phyloP scores from a whole-genome alignment of 176 grass and related monocot genomes.

The Eleusine coracana region DNA sequence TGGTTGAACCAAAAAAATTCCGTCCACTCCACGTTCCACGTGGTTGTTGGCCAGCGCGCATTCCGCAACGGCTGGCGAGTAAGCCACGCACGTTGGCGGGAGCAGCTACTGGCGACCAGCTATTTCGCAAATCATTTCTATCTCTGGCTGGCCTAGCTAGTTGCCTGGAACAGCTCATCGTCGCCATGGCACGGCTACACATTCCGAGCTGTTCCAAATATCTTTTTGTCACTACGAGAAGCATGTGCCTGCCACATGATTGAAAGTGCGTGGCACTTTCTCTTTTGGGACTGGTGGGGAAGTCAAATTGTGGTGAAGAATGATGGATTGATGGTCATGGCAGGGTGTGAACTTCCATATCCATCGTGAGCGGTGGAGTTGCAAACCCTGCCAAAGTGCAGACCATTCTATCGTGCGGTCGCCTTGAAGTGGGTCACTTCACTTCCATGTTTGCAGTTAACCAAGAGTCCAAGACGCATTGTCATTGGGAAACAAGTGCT shows the following conservation, averaged over 20 bases:
- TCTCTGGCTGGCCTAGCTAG: neutral
- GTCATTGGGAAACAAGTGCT: neutral
- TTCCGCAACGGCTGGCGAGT: neutral
- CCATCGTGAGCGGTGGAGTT: neutral
- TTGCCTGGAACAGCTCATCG: conserved; percentile 5
- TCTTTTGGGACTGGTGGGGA: neutral
- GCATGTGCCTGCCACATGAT: neutral
- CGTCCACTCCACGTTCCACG: conserved; percentile 20
- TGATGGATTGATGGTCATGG: neutral
- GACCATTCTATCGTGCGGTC: neutral
- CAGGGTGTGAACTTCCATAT: neutral
- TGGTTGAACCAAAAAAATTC: neutral
- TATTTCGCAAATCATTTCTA: neutral
- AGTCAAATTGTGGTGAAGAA: conserved; percentile 25
- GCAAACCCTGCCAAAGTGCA: neutral
- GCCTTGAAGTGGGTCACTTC: neutral
- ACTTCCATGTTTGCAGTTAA: neutral
- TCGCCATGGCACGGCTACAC: neutral
- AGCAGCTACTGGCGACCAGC: neutral
- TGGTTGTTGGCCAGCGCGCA: conserved; percentile 21
- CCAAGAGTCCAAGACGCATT: neutral
- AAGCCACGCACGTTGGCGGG: conserved; percentile 5
- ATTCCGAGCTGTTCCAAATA: conserved; percentile 1
- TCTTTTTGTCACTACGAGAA: neutral
- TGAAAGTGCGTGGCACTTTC: neutral